Evolutionary conservation across 225 moss, liverwort and hornwort species (phyloP).

Genomic region (Ulota crispa): DNA sequence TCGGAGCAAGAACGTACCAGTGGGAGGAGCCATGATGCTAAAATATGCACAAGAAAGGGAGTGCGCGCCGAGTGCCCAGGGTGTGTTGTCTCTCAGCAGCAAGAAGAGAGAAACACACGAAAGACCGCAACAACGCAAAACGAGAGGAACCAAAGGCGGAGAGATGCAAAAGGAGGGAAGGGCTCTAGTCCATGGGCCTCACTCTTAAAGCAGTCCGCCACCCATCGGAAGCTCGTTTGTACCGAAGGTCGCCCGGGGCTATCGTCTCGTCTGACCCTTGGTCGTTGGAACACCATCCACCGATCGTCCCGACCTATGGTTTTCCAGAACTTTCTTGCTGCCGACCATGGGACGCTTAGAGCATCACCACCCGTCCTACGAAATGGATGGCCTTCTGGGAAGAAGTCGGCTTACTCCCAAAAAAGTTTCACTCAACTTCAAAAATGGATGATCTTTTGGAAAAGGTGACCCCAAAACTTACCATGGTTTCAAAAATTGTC

Average conservation of each 20-base stretch:
- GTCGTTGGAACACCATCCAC: no score
- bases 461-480: no score
- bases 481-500: no score
- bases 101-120: neutral
- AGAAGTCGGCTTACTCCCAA: no score
- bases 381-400: no score
- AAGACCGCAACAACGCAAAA: no score
- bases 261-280: neutral
- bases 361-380: no score
- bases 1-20: slow-evolving; percentile 32
- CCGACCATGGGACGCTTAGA: no score
- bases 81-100: neutral
- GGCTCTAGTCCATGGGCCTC: neutral
- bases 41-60: slow-evolving; percentile 16
- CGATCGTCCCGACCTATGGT: neutral
- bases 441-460: no score
- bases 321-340: no score
- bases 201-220: slow-evolving; percentile 24
- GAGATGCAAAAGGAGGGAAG: slow-evolving; percentile 18
- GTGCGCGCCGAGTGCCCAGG: neutral
- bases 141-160: neutral
- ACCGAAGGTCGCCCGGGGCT: neutral
- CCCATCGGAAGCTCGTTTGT: neutral
- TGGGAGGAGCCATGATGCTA: slow-evolving; percentile 43
- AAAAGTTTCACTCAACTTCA: no score